Evolutionary conservation across 345 rosid species (phyloP), one percentile per base, ranked within the genome.

Genomic region (Rhodomyrtus tomentosa): DNA sequence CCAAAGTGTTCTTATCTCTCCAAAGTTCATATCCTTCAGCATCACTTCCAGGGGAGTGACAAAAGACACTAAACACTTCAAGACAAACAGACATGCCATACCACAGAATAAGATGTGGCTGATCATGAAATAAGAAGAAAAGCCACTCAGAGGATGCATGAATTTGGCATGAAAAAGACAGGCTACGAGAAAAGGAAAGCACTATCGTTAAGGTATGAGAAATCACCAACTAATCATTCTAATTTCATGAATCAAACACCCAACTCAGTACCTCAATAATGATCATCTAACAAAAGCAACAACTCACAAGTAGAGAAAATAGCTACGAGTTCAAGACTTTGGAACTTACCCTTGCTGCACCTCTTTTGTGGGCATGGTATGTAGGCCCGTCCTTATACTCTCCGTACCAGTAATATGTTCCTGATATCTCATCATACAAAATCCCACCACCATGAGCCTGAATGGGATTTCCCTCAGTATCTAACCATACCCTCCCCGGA

Each of bases 371-470:
- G 84, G 94, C 91, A 84, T 89, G 96, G 84, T 93, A 96, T n/a
- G 98, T 95, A 8, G 93, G 96, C 83, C 99, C 98, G 72, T 96
- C 98, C 89, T 96, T 96, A 86, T 93, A 95, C 88, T 95, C 98
- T 82, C 97, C 99, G 59, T 96, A 96, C 99, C 98, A 96, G 84
- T 91, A 96, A 87, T 96, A 93, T 5, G 89, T 93, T 51, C 82
- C 86, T 0, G 95, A 94, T 42, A 84, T 90, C 82, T 91, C 92
- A 59, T 96, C 97, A 53, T 86, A 92, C 12, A 95, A 83, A 82
- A 95, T 88, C 81, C 96, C 96, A 50, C 97, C 98, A 48, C 98
- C 99, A 87, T 95, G 98, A 40, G 98, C 98, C 90, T 96, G 99
- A 87, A 96, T 95, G 49, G 98, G 98, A 84, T 90, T 91, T 80